A percentile compares a stretch with the other conserved stretches of the same genome.
Conservation (phyloP, 2,329 filamentous ascomycete genomes). For the Fusarium sp. region DNA sequence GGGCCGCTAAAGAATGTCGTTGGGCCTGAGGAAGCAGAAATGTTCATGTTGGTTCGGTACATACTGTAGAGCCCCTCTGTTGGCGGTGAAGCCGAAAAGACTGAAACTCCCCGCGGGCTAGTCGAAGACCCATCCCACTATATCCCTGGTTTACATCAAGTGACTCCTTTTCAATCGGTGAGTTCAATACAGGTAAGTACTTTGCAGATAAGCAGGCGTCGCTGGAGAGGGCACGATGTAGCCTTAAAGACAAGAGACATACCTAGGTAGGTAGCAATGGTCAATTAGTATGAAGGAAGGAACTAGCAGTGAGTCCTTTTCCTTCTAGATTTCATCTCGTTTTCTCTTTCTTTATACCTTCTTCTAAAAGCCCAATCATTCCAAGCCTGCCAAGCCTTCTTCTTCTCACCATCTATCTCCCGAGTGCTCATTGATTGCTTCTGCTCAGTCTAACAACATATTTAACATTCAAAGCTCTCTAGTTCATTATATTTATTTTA, state of each 20-base stretch:
- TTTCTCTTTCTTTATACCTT: too few species aligned
- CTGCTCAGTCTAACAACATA: too few species aligned
- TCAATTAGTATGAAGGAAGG: too few species aligned
- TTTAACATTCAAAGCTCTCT: background rate
- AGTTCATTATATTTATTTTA: background rate
- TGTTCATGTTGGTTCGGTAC: background rate
- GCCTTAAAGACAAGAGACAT: too few species aligned
- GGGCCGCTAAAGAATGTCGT: background rate
- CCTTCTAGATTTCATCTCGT: too few species aligned
- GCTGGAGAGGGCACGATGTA: too few species aligned
- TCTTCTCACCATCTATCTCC: background rate
- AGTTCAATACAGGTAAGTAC: background rate
- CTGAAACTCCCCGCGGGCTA: constrained; percentile 3
- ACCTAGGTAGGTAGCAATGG: too few species aligned
- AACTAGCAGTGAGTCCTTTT: too few species aligned
- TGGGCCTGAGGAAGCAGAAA: constrained; percentile 2
- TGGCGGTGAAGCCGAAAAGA: constrained; percentile 15
- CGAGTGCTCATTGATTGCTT: background rate
- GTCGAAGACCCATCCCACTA: background rate
- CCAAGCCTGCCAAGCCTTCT: too few species aligned
- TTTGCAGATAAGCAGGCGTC: too few species aligned
- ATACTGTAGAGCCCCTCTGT: background rate
- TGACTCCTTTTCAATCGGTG: background rate
- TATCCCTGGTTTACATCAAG: constrained; percentile 17
- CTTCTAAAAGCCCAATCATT: too few species aligned